Evolutionary conservation across 768 basidiomycete genomes (phyloP), one percentile per base, ranked within the genome.

Genomic region (Suillus plorans): DNA sequence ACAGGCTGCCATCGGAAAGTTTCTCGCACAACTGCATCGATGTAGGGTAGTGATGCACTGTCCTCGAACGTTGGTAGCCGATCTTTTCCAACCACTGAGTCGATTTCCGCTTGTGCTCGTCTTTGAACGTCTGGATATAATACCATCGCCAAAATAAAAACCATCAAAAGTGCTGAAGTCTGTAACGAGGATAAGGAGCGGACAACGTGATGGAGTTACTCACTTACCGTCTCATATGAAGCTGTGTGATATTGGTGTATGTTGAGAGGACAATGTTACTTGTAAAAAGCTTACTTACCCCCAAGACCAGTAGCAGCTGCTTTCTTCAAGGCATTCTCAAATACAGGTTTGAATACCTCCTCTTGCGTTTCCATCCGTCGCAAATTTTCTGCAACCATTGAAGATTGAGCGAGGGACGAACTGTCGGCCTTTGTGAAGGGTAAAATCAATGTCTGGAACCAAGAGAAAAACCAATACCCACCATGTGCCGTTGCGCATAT

Each of bases 21-120:
- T 47, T 73, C 71, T 18, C 67, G 60, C 4, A 71, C 13, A 18
- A 72, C 45, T 10, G 68, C 66, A 13, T 66, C 63, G 5, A 68
- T 28, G n/a, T 70, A 70, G 6, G 68, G 69, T 28, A 70, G 52
- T 7, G 58, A 63, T 13, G 9, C 45, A 36, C 66, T 55, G 37
- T 71, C 70, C 2, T 66, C 58, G 37, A 60, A 69, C 0, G 59
- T 59, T 5, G 67, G 64, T 3, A 73, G 50, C 10, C 69, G 60
- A 31, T 70, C 66, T 20, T 44, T 53, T 20, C 74, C 72, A 14
- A 72, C 58, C 44, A 72, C 64, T 0, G 63, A 57, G 36, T 75
- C 71, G 10, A 75, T 62, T 49, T 75, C 73, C 20, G 62, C 64
- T 50, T 71, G 71, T 20, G 65, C 66, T 3, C 66, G 61, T 44